Percentiles rank a stretch among this genome's conserved stretches.
Evolutionary conservation across 768 basidiomycete genomes (phyloP).

Genomic region (Nidula microcarpa): DNA sequence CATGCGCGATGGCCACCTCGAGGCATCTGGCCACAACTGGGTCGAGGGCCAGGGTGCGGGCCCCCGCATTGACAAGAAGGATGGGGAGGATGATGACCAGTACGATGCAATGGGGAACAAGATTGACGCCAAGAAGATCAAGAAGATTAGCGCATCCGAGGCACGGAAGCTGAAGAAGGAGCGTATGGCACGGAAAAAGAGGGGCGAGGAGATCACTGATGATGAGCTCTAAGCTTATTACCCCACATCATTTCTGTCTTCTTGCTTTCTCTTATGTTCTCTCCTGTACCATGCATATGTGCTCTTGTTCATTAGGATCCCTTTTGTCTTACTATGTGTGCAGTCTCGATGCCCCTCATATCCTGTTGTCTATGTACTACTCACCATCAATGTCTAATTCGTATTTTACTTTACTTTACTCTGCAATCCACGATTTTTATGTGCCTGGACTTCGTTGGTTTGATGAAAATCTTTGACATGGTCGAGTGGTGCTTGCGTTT

Average conservation of each 20-base stretch:
- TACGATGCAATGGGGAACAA: conserved; percentile 99
- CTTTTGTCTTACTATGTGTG: conserved; percentile 2
- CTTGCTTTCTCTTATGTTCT: conserved; percentile 4
- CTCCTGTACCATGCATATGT: conserved; percentile 3
- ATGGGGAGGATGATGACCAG: conserved; percentile 83
- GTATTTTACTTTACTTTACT: background rate
- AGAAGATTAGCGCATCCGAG: conserved; percentile 83
- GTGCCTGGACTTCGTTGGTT: background rate
- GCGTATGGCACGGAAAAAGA: conserved; percentile 86
- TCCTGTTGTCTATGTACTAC: conserved; percentile 2
- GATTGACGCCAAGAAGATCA: conserved; percentile 78
- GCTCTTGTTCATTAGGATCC: background rate
- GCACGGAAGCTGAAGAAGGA: conserved; percentile 95
- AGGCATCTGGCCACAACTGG: conserved; percentile 99
- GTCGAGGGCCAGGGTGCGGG: conserved; percentile 98
- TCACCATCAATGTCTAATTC: background rate
- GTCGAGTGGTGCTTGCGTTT: background rate
- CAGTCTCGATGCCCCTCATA: background rate
- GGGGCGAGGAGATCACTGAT: conserved; percentile 75
- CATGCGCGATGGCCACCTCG: conserved; percentile 94
- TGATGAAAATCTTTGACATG: background rate
- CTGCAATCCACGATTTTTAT: background rate
- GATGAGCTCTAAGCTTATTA: conserved; percentile 48
- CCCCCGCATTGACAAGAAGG: conserved; percentile 90
- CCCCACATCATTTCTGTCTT: conserved; percentile 2